Evolutionary conservation across 352 stramenopile species (phyloP).

Genomic region (Phytophthora rubi): DNA sequence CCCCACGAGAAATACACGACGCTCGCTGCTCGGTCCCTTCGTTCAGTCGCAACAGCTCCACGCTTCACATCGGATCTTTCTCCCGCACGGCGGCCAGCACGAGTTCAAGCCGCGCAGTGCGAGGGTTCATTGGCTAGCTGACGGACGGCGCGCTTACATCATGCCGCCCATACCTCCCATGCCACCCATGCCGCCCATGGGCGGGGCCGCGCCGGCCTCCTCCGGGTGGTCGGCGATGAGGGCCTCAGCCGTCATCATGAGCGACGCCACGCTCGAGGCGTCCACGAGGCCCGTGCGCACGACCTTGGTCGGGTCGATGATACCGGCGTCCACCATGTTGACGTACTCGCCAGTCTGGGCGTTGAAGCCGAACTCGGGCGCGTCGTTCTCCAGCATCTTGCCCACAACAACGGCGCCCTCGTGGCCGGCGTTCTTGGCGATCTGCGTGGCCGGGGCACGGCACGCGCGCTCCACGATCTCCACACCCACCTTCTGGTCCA

Average conservation of each 20-base stretch:
- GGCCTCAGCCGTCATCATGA: constrained; percentile 99
- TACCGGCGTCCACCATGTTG: constrained; percentile 98
- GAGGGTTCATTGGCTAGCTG: constrained; percentile 27
- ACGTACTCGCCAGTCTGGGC: constrained; percentile 97
- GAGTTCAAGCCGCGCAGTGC: constrained; percentile 9
- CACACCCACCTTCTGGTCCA: constrained; percentile 98
- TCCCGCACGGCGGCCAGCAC: constrained; percentile 10
- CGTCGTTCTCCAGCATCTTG: constrained; percentile 97
- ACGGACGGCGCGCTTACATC: constrained; percentile 53
- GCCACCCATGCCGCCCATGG: constrained; percentile 86
- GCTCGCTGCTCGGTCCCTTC: constrained; percentile 26
- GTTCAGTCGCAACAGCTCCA: constrained; percentile 43
- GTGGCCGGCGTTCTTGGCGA: constrained; percentile 98
- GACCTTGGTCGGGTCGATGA: constrained; percentile 99
- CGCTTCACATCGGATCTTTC: constrained; percentile 29
- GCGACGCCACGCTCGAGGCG: constrained; percentile 97
- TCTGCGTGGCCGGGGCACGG: constrained; percentile 95
- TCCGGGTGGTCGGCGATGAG: constrained; percentile 97
- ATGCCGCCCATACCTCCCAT: constrained; percentile 87
- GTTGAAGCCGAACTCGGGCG: constrained; percentile 96
- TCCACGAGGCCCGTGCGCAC: constrained; percentile 98
- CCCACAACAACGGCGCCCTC: constrained; percentile 99
- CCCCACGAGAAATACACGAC: constrained; percentile 5
- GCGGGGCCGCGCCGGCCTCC: constrained; percentile 68
- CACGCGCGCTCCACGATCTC: constrained; percentile 97